phyloP scores from a whole-genome alignment of 2,329 filamentous ascomycete genomes.

The Colletotrichum neosansevieriae region DNA sequence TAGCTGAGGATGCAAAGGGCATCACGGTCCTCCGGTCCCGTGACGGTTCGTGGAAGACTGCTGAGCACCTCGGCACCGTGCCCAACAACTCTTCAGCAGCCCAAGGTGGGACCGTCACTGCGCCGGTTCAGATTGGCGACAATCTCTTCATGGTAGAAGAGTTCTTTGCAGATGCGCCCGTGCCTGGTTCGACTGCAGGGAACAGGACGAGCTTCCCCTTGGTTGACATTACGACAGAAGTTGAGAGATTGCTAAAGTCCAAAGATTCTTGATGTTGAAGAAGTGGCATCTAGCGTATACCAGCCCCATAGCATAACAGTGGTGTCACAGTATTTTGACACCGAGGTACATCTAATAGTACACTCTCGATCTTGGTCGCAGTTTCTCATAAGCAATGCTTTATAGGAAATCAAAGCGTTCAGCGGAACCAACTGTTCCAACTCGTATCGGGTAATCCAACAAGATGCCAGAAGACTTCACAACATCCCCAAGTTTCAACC shows the following conservation, averaged over 20 bases:
- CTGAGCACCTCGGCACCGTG: slow-evolving; percentile 51
- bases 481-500: too few relatives aligned
- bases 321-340: background rate
- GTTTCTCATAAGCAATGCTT: background rate
- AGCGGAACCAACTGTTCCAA: background rate
- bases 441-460: too few relatives aligned
- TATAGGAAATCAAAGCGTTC: background rate
- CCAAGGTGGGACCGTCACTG: slow-evolving; percentile 27
- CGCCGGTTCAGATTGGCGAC: slow-evolving; percentile 36
- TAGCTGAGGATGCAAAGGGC: slow-evolving; percentile 48
- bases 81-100: slow-evolving; percentile 41
- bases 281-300: background rate
- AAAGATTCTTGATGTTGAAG: background rate
- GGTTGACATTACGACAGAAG: slow-evolving; percentile 32
- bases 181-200: slow-evolving; percentile 24
- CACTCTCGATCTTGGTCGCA: background rate
- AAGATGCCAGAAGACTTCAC: background rate
- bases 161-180: slow-evolving; percentile 29
- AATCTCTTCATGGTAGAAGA: slow-evolving; percentile 34
- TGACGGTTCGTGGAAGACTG: slow-evolving; percentile 51
- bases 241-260: background rate
- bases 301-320: background rate
- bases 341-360: background rate
- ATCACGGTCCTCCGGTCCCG: slow-evolving; percentile 51
- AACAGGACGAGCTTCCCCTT: slow-evolving; percentile 33